A percentile compares a stretch with the other conserved stretches of the same genome.
Conservation (phyloP, 805 yeast species). For the Citeromyces matritensis region DNA sequence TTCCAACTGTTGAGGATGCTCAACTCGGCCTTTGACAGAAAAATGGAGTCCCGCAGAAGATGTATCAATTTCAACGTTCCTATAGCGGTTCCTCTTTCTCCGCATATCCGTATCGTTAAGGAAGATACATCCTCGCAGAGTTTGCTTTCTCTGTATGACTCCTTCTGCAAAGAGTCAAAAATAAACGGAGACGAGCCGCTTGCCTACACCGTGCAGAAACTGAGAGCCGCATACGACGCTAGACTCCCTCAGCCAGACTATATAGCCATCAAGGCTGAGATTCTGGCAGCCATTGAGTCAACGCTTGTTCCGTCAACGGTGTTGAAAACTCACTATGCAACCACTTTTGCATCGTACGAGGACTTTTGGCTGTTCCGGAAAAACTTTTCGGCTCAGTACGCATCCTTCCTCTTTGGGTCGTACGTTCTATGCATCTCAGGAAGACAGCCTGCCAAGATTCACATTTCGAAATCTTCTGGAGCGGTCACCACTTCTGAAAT, state of each 20-base stretch:
- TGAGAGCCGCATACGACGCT: constrained; percentile 88
- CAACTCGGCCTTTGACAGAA: constrained; percentile 63
- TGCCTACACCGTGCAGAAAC: constrained; percentile 69
- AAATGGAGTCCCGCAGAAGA: constrained; percentile 81
- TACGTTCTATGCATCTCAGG: constrained; percentile 89
- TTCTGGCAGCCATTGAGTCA: constrained; percentile 79
- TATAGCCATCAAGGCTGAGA: constrained; percentile 79
- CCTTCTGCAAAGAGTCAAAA: constrained; percentile 58
- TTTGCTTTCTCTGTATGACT: constrained; percentile 77
- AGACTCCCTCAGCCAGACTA: constrained; percentile 88
- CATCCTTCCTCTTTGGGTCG: constrained; percentile 82
- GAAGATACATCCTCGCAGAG: constrained; percentile 69
- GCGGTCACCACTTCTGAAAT: constrained; percentile 89
- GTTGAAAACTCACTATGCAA: constrained; percentile 62
- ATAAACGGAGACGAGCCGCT: constrained; percentile 82
- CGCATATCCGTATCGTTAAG: constrained; percentile 80
- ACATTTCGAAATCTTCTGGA: constrained; percentile 70
- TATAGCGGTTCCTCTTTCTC: constrained; percentile 84
- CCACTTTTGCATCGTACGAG: constrained; percentile 61
- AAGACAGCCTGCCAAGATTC: constrained; percentile 88
- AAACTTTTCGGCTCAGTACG: constrained; percentile 90
- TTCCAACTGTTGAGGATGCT: constrained; percentile 84
- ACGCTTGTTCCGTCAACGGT: constrained; percentile 76
- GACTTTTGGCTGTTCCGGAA: constrained; percentile 97
- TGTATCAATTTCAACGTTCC: constrained; percentile 79